Base-by-base conservation (phyloP, 345 rosid genomes). In the Populus ilicifolia region DNA sequence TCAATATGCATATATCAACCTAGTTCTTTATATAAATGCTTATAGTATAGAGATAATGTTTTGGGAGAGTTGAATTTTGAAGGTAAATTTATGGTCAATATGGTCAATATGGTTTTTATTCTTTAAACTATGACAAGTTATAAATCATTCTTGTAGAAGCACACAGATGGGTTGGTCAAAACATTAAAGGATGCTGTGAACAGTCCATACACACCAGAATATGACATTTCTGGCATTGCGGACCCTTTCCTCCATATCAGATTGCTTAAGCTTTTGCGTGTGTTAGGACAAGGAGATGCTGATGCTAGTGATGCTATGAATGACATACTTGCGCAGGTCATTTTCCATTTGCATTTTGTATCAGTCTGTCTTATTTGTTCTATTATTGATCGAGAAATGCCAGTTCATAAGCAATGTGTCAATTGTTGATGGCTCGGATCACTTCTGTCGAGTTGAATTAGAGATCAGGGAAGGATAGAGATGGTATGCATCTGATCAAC, bases 181-280 rank as follows among this genome's bases (percentile, higher is more conserved):
- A 89, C 95, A 78, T 88, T 94, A 77, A 92, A 81, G 91, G 97
- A 92, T 86, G 85, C 89, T 54, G 92, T 82, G 56, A 96, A 96
- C 85, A 96, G 99, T 83, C 87, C 99, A 76, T 96, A 94, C 88
- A 82, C 92, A 72, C 99, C 99, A 46, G 99, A 96, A 85, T 96
- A 93, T 89, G 99, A 96, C 85, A 84, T 96, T 90, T 92, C 97
- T 78, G 98, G 99, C 83, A 96, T 94, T 79, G 80, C 97, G 54
- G 99, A 96, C 78, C 99, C 99, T 72, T 96, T 96, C 80, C 98
- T 96, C 76, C 99, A 96, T 86, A 92, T 96, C 81, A 89, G 97
- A 84, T 85, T 96, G 88, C 99, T 96, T 80, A 92, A 63, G 88
- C 92, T 94, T 79, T 80, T 96, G 88, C 91, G 91, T 71, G 86